Base-by-base conservation (phyloP, 352 stramenopile genomes). In the Ophiocytium majus region DNA sequence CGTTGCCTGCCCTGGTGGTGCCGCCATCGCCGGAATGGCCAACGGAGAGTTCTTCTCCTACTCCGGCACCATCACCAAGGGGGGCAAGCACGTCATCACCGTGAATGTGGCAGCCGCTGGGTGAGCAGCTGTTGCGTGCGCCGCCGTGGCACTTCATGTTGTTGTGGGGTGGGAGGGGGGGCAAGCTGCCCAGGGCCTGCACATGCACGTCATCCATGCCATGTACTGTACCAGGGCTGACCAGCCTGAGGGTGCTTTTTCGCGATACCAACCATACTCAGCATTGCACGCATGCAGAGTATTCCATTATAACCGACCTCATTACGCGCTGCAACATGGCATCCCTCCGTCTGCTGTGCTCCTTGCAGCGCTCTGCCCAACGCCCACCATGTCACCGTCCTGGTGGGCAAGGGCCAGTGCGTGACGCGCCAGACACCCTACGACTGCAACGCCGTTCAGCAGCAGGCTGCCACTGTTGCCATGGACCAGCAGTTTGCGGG, bases 11-110 rank as follows among this genome's bases (percentile, higher is more conserved):
- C 43, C 43, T 14, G 43, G 43, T 14, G 43, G 43, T 14, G 5
- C 5, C 14, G 43, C 43, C 43, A 57, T 57, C 43, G 14, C 5
- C 43, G 43, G 5, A 14, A 14, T 14, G 5, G 43, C 43, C 43
- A 57, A 57, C 43, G 64, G 64, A 5, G 64, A 76, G 5, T 76
- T 76, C 34, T 34, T 76, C 31, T 37, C 31, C 64, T 76, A 76
- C 64, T 17, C 64, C 5, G 64, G 5, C 5, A 17, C 64, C 5
- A 17, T 76, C 5, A 17, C 64, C 34, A 76, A 76, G 34, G 64
- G 5, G 5, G 64, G 64, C 5, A 37, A 34, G 31, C 17, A 76
- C 64, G 34, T 34, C 34, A 17, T 76, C 34, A 17, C 5, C 34
- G 64, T 17, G 5, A 34, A 37, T 17, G 17, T 76, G 34, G 64